Evolutionary conservation across 2,329 filamentous ascomycete genomes (phyloP), one percentile per base, ranked within the genome.

Genomic region (Ophiostoma australiae): DNA sequence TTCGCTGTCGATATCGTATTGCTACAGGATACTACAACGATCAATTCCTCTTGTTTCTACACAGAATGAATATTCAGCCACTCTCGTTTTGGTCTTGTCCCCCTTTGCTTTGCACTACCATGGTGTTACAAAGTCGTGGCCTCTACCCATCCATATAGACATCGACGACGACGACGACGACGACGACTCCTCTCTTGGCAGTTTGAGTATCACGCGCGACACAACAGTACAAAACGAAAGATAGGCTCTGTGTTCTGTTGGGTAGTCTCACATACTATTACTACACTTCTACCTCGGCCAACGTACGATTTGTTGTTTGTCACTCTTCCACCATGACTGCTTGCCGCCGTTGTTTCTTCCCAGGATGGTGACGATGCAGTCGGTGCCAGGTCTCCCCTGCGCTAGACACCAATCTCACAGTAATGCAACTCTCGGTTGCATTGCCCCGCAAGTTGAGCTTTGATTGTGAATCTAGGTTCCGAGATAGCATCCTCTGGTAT

Each of bases 341-440:
- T 31, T 23, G 44, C 44, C 17, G 44, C 44, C 44, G 23, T 58
- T 58, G 52, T 58, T 58, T 58, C 52, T 58, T 58, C 23, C 44
- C 52, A 15, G 52, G 52, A 58, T 58, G 52, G 52, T 58, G 52
- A 58, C 52, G 52, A 58, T 58, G n/a, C 52, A 58, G 23, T 23
- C 52, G 52, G 52, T 58, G 52, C 31, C 52, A 58, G n/a, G 52
- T 27, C 23, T 58, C 52, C n/a, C 52, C 52, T 58, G 52, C 44
- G 52, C 52, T 58, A 58, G 23, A 58, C 52, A 58, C 10, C n/a
- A 58, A 58, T 58, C n/a, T 27, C n/a, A 13, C 52, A 23, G 8
- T n/a, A 58, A 13, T 58, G 27, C 52, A 58, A 58, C 52, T 27
- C 8, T 58, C 8, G 52, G 52, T 58, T 58, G 52, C 52, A 58